Evolutionary conservation across 2,329 filamentous ascomycete genomes (phyloP).

Genomic region (Magnaporthiopsis incrustans): DNA sequence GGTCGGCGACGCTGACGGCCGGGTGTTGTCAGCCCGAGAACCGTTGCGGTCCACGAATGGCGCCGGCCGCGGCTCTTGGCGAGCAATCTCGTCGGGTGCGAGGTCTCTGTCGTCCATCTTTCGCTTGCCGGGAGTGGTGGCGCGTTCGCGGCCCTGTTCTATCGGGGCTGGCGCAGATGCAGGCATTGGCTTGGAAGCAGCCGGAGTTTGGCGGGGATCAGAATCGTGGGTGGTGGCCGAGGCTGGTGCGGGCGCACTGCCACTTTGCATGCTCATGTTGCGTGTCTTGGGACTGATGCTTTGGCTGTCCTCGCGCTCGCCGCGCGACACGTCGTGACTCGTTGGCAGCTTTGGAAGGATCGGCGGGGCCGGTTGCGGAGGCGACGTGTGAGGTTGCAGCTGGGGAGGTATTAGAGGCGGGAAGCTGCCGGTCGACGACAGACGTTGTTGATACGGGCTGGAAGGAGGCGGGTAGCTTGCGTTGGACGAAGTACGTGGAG

Average conservation of each 20-base stretch:
- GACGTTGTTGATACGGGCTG: constrained; percentile 53
- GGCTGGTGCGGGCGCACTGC: constrained; percentile 22
- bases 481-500: constrained; percentile 22
- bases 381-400: constrained; percentile 16
- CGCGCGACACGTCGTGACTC: constrained; percentile 35
- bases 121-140: constrained; percentile 35
- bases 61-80: constrained; percentile 37
- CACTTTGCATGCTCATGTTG: constrained; percentile 43
- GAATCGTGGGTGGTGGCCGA: constrained; percentile 15
- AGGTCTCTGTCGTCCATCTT: constrained; percentile 41
- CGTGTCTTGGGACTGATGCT: constrained; percentile 75
- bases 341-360: constrained; percentile 33
- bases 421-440: constrained; percentile 25
- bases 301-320: constrained; percentile 60
- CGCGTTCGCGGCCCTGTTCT: constrained; percentile 25
- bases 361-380: constrained; percentile 25
- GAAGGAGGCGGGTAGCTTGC: constrained; percentile 41
- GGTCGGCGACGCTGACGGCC: constrained; percentile 14
- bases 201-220: constrained; percentile 15
- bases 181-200: constrained; percentile 6
- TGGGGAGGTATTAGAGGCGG: constrained; percentile 25
- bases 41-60: constrained; percentile 41
- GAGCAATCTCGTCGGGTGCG: constrained; percentile 43
- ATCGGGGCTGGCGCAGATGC: constrained; percentile 12
- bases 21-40: constrained; percentile 15